phyloP scores from a whole-genome alignment of 139 green algal genomes.

The Limnomonas spitsbergensis region DNA sequence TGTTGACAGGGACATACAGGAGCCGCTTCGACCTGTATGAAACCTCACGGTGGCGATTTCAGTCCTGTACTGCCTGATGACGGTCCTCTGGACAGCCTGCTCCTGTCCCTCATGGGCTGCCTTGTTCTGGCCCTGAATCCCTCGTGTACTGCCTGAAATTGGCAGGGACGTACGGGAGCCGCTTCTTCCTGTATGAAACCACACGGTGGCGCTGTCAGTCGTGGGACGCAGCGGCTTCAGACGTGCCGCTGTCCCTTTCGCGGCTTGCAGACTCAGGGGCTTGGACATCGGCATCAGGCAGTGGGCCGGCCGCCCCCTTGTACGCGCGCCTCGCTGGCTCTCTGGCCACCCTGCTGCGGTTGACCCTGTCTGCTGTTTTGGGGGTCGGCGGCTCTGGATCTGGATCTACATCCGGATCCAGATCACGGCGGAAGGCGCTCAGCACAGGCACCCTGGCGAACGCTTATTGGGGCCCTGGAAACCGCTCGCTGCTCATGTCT shows the following conservation, averaged over 20 bases:
- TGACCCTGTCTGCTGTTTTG: background rate
- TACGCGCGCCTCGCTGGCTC: background rate
- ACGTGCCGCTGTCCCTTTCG: background rate
- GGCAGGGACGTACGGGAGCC: conserved; percentile 3
- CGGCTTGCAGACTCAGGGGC: too few species aligned
- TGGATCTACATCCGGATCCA: too few species aligned
- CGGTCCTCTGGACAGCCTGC: background rate
- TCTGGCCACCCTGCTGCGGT: background rate
- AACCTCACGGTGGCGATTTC: conserved; percentile 4
- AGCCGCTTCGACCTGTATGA: conserved; percentile 18
- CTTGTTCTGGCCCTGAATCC: background rate
- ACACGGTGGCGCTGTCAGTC: conserved; percentile 15
- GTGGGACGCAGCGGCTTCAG: conserved; percentile 19
- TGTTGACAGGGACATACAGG: background rate
- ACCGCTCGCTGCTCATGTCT: background rate
- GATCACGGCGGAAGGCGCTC: too few species aligned
- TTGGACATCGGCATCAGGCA: too few species aligned
- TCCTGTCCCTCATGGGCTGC: background rate
- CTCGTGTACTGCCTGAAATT: too few species aligned
- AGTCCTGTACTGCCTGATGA: background rate
- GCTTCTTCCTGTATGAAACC: conserved; percentile 42
- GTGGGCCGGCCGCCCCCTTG: background rate
- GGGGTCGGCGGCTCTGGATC: too few species aligned
- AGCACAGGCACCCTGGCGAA: background rate
- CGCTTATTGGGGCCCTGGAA: background rate